These are phyloP conservation scores for Spergularia azorica DNA, from an alignment of 179 eudicot genomes.

Conservation along the genomic window DNA sequence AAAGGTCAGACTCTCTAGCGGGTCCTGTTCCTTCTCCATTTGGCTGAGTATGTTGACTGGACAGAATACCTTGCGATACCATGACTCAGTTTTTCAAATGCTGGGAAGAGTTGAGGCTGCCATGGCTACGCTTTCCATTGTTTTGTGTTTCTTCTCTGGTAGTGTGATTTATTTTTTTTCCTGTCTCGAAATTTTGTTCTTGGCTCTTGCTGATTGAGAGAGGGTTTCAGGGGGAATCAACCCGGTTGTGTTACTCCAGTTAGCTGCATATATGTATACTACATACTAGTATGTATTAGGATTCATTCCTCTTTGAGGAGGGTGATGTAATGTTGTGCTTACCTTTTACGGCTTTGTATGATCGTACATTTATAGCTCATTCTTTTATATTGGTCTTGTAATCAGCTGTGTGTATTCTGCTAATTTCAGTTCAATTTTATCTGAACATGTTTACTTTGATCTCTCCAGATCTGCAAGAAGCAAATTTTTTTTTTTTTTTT, in stretches of 20 bases:
- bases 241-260: neutral
- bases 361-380: neutral
- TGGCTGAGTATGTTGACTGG: conserved; percentile 49
- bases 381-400: neutral
- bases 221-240: neutral
- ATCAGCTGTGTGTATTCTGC: neutral
- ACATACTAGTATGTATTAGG: neutral
- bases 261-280: conserved; percentile 11
- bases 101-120: neutral
- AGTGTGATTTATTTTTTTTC: conserved; percentile 1
- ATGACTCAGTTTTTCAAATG: neutral
- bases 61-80: neutral
- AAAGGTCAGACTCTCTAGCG: conserved; percentile 82
- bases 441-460: neutral
- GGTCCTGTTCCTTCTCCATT: conserved; percentile 91
- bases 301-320: neutral
- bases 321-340: conserved; percentile 4
- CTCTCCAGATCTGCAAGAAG: too few relatives aligned
- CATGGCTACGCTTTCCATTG: neutral
- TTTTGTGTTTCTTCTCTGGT: conserved; percentile 2
- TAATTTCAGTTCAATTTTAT: neutral
- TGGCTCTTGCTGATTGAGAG: conserved; percentile 6
- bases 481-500: too few relatives aligned
- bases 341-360: conserved; percentile 16
- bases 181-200: neutral